A percentile compares a stretch with the other conserved stretches of the same genome.
These are phyloP conservation scores for Didymella pomorum DNA, from an alignment of 2,329 filamentous ascomycete genomes.

Conservation along the genomic window DNA sequence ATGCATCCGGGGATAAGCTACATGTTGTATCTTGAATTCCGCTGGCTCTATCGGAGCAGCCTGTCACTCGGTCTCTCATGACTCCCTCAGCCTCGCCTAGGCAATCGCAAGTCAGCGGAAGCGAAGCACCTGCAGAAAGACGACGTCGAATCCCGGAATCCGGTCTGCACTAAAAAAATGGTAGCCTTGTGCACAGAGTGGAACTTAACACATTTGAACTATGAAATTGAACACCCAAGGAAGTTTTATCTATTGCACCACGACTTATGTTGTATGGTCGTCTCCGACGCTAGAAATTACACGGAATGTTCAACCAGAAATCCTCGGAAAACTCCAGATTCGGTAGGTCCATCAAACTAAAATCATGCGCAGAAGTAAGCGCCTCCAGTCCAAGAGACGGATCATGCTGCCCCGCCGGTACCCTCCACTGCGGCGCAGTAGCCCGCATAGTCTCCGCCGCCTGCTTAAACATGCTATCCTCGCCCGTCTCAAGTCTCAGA, in stretches of 20 bases:
- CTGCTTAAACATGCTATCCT: constrained; percentile 27
- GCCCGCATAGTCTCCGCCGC: constrained; percentile 25
- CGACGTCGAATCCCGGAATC: not conserved
- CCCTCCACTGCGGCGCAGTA: constrained; percentile 24
- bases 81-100: not conserved
- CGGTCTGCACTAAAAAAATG: not conserved
- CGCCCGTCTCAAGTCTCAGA: constrained; percentile 23
- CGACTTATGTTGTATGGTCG: not conserved
- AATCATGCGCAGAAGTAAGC: not conserved
- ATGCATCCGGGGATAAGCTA: not conserved
- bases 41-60: not conserved
- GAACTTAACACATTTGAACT: not conserved
- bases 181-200: not conserved
- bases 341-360: constrained; percentile 14
- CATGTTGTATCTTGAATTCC: not conserved
- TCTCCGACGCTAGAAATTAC: constrained; percentile 15
- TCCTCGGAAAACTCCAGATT: constrained; percentile 28
- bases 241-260: not conserved
- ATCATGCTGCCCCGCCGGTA: constrained; percentile 1
- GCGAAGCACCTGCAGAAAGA: not conserved
- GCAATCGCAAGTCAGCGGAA: not conserved
- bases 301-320: constrained; percentile 25
- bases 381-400: constrained; percentile 9
- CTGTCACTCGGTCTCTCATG: not conserved
- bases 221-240: not conserved